Conservation (phyloP, 768 basidiomycete species). For the Panaeolus papilionaceus region DNA sequence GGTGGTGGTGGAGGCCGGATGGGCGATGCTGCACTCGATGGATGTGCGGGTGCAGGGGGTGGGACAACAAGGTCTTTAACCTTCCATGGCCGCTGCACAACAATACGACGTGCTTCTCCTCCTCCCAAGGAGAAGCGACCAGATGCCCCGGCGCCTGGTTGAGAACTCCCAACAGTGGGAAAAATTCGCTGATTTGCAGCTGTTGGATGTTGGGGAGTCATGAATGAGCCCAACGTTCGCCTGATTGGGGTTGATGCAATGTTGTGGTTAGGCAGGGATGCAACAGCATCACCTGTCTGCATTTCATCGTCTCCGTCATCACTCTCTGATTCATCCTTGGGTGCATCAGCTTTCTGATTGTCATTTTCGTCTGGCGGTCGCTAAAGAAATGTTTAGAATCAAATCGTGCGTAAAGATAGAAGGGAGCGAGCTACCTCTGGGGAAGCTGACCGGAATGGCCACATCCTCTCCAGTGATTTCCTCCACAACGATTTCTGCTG, state of each 20-base stretch:
- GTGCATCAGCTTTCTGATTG: slow-evolving; percentile 13
- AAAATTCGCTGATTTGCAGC: slow-evolving; percentile 20
- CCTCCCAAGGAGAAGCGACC: slow-evolving; percentile 52
- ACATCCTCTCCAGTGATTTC: slow-evolving; percentile 49
- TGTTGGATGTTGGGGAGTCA: slow-evolving; percentile 52
- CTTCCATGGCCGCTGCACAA: slow-evolving; percentile 59
- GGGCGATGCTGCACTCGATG: background rate
- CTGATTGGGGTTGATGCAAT: slow-evolving; percentile 35
- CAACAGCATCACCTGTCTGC: slow-evolving; percentile 26
- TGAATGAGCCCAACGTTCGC: slow-evolving; percentile 48
- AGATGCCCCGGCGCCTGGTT: slow-evolving; percentile 22
- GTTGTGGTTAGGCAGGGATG: background rate
- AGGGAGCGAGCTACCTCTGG: slow-evolving; percentile 29
- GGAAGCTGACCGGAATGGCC: slow-evolving; percentile 43
- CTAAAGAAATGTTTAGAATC: background rate
- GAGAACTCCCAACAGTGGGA: slow-evolving; percentile 21
- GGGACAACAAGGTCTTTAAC: slow-evolving; percentile 62
- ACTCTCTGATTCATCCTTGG: slow-evolving; percentile 14
- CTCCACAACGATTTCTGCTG: slow-evolving; percentile 46
- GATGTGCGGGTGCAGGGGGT: slow-evolving; percentile 15
- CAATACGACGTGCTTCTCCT: slow-evolving; percentile 52
- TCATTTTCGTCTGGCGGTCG: background rate
- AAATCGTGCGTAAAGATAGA: background rate
- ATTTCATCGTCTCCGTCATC: slow-evolving; percentile 31
- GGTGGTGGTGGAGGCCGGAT: slow-evolving; percentile 14